Evolutionary conservation across 75 land plant genomes (phyloP).

Genomic region (Sequoia sempervirens): DNA sequence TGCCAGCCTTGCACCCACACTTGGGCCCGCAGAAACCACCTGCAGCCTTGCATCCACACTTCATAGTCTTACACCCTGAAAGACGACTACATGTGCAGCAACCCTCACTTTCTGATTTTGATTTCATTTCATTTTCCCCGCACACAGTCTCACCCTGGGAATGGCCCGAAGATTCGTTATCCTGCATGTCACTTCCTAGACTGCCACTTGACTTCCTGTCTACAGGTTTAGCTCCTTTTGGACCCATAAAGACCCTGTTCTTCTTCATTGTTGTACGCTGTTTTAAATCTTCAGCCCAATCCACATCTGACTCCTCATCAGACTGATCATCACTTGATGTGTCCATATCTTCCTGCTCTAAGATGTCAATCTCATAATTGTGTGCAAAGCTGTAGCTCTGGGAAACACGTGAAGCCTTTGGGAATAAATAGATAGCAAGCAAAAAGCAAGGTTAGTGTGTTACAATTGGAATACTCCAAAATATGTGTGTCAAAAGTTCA

Average conservation of each 20-base stretch:
- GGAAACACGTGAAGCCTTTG: slow-evolving; percentile 36
- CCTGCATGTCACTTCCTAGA: background rate
- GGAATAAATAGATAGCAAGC: background rate
- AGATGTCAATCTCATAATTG: slow-evolving; percentile 9
- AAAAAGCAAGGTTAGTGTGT: background rate
- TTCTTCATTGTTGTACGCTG: slow-evolving; percentile 17
- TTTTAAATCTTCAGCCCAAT: slow-evolving; percentile 29
- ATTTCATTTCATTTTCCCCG: slow-evolving; percentile 4
- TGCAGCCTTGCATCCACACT: slow-evolving; percentile 71
- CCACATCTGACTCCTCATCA: slow-evolving; percentile 15
- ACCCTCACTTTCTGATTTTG: slow-evolving; percentile 1
- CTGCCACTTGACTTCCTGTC: slow-evolving; percentile 6
- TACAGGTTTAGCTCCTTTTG: slow-evolving; percentile 1
- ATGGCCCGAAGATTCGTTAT: slow-evolving; percentile 1
- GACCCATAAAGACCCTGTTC: slow-evolving; percentile 6
- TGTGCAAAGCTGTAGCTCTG: background rate
- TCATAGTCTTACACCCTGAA: slow-evolving; percentile 75
- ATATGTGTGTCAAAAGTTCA: background rate
- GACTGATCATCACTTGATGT: slow-evolving; percentile 49
- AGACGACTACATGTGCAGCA: slow-evolving; percentile 69
- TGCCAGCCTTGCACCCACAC: slow-evolving; percentile 61
- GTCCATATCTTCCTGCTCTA: slow-evolving; percentile 58
- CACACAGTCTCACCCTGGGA: background rate
- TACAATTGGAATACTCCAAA: background rate
- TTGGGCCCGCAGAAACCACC: slow-evolving; percentile 47